A percentile compares a stretch with the other conserved stretches of the same genome.
These are phyloP conservation scores for Gossypium davidsonii DNA, from an alignment of 441 rosid genomes.

Conservation along the genomic window DNA sequence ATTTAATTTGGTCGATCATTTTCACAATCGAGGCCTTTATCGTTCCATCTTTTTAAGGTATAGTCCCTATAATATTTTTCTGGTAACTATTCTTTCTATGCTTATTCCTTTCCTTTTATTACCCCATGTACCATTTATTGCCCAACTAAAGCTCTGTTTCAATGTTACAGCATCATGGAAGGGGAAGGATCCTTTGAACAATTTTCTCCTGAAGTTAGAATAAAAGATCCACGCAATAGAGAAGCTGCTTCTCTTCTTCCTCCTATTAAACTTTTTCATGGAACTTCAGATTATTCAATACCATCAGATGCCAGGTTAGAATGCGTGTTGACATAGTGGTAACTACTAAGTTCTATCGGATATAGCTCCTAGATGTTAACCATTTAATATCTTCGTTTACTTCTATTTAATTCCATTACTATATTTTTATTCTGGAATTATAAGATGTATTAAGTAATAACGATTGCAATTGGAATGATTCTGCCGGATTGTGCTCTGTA, in stretches of 20 bases:
- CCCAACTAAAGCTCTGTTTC: not conserved
- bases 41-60: conserved; percentile 89
- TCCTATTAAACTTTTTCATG: conserved; percentile 57
- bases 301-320: conserved; percentile 68
- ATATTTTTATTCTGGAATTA: conserved; percentile 2
- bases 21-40: conserved; percentile 72
- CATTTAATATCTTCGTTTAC: not conserved
- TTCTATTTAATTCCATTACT: conserved; percentile 2
- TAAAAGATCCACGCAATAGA: conserved; percentile 34
- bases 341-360: not conserved
- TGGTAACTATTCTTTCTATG: conserved; percentile 3
- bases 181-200: conserved; percentile 54
- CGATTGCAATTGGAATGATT: not conserved
- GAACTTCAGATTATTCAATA: conserved; percentile 57
- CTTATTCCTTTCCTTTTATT: not conserved
- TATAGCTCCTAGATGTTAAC: not conserved
- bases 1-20: conserved; percentile 68
- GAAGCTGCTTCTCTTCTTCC: conserved; percentile 48
- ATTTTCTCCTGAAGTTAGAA: conserved; percentile 53
- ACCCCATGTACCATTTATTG: not conserved
- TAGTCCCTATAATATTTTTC: not conserved
- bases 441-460: not conserved
- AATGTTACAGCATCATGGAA: conserved; percentile 58
- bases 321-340: not conserved
- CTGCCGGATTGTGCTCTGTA: not conserved